Evolutionary conservation across 1,284 basidiomycete genomes (phyloP), one percentile per base, ranked within the genome.

Genomic region (Cutaneotrichosporon sp.): DNA sequence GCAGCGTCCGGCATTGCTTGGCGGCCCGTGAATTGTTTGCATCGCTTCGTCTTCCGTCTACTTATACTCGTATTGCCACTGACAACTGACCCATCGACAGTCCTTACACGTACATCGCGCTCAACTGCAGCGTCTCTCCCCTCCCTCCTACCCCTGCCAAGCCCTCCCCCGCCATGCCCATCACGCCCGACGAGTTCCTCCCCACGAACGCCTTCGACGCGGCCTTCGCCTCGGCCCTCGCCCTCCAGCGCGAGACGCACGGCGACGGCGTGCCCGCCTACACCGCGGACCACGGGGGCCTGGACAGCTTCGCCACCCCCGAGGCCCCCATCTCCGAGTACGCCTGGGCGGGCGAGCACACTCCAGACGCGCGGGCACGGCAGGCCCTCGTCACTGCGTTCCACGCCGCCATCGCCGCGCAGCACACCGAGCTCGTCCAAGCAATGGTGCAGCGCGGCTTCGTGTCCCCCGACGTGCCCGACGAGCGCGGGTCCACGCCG

Each of bases 391-490:
- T 56, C 9, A 11, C 3, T 13, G 13, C 29, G 33, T 53, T 62
- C 42, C 56, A 54, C 31, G 10, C 7, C 0, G 45, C 50, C 20
- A 20, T 54, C n/a, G 3, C 4, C 1, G 24, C 18, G 8, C 25
- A 54, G 16, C 42, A 58, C 18, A 16, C 31, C 11, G 56, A 54
- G 20, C 24, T 54, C 2, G 43, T 62, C n/a, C n/a, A 29, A 5
- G 8, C 38, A 8, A 54, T 62, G 51, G 52, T 62, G 20, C 11
- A n/a, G 25, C n/a, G 50, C n/a, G 63, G 52, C 9, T 4, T 64
- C 16, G 63, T 64, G 16, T 46, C 47, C 14, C 63, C 63, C 10
- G 53, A 64, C 42, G 59, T 56, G 3, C 20, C 25, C 10, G 7
- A n/a, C 2, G 2, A 2, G 3, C 11, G 20, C 3, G 56, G 38